Percentiles rank a stretch among this genome's conserved stretches.
Evolutionary conservation across 1,284 basidiomycete species (phyloP).

Genomic region (Ganoderma boninense): DNA sequence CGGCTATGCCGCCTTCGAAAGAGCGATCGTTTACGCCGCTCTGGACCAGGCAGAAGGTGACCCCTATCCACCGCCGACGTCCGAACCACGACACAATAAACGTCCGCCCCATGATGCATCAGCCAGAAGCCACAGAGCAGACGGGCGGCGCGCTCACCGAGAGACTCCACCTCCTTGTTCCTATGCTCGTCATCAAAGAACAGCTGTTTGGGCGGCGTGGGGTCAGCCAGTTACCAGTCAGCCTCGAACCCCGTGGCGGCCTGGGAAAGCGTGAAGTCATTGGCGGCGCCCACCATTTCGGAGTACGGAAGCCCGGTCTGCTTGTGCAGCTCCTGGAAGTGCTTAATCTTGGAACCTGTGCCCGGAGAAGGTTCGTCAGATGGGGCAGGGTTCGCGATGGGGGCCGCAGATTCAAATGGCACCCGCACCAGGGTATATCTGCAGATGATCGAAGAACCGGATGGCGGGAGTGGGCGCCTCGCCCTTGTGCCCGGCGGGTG

Average conservation of each 20-base stretch:
- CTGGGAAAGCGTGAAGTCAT: slow-evolving; percentile 4
- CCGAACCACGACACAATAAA: not conserved
- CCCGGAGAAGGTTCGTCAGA: slow-evolving; percentile 5
- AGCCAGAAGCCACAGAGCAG: slow-evolving; percentile 14
- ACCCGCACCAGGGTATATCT: slow-evolving; percentile 81
- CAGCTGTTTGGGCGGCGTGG: slow-evolving; percentile 52
- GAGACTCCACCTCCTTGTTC: slow-evolving; percentile 78
- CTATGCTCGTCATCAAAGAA: slow-evolving; percentile 87
- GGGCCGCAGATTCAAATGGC: not conserved
- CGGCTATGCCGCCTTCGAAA: slow-evolving; percentile 68
- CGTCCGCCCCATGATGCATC: slow-evolving; percentile 6
- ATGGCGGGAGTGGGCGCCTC: slow-evolving; percentile 59
- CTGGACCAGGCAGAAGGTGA: slow-evolving; percentile 71
- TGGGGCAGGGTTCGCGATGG: not conserved
- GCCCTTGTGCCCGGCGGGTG: slow-evolving; percentile 47
- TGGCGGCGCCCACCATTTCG: slow-evolving; percentile 71
- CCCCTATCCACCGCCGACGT: slow-evolving; percentile 52
- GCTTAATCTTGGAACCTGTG: slow-evolving; percentile 80
- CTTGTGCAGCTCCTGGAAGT: slow-evolving; percentile 81
- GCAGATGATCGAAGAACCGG: slow-evolving; percentile 79
- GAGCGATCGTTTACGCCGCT: slow-evolving; percentile 59
- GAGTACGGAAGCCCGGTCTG: slow-evolving; percentile 84
- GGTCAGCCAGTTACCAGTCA: not conserved
- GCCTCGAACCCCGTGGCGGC: not conserved
- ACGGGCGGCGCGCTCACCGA: slow-evolving; percentile 54